These are phyloP conservation scores for Apiotrichum sp. DNA, from an alignment of 1,284 basidiomycete genomes.

Conservation along the genomic window DNA sequence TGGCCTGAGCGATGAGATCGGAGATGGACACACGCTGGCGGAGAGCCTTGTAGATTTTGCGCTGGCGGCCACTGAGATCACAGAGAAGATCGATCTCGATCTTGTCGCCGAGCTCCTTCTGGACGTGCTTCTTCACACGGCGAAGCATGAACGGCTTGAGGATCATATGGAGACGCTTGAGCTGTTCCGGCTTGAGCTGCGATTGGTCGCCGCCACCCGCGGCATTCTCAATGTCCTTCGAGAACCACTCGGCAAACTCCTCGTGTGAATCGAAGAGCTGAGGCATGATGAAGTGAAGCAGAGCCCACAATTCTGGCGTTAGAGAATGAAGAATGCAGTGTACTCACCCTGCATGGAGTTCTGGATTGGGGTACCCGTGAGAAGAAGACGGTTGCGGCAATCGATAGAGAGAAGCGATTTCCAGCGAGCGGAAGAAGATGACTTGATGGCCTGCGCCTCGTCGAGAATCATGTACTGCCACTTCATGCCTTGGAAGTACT, in stretches of 20 bases:
- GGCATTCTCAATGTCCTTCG: conserved; percentile 96
- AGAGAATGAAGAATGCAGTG: background rate
- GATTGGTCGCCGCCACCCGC: conserved; percentile 69
- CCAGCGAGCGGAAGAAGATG: conserved; percentile 94
- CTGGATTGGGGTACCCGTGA: conserved; percentile 98
- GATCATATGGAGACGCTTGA: conserved; percentile 96
- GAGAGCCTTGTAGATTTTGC: conserved; percentile 83
- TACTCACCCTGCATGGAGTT: conserved; percentile 95
- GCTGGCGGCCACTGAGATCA: conserved; percentile 88
- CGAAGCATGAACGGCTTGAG: conserved; percentile 99
- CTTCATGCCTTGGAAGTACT: conserved; percentile 95
- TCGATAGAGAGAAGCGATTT: conserved; percentile 94
- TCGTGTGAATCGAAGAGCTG: conserved; percentile 98
- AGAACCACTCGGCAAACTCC: conserved; percentile 99
- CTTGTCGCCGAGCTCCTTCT: conserved; percentile 99
- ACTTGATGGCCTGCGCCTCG: conserved; percentile 99
- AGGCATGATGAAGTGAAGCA: conserved; percentile 99
- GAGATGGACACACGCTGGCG: conserved; percentile 90
- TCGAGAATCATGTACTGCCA: conserved; percentile 99
- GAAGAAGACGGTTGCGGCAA: conserved; percentile 87
- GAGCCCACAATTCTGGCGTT: conserved; percentile 86
- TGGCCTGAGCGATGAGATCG: conserved; percentile 88
- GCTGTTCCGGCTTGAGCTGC: conserved; percentile 83
- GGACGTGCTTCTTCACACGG: conserved; percentile 97
- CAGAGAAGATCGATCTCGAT: conserved; percentile 96